Percentiles rank a stretch among this genome's conserved stretches.
These are phyloP conservation scores for Geotrichum citri-aurantii DNA, from an alignment of 1,139 yeast genomes.

Conservation along the genomic window DNA sequence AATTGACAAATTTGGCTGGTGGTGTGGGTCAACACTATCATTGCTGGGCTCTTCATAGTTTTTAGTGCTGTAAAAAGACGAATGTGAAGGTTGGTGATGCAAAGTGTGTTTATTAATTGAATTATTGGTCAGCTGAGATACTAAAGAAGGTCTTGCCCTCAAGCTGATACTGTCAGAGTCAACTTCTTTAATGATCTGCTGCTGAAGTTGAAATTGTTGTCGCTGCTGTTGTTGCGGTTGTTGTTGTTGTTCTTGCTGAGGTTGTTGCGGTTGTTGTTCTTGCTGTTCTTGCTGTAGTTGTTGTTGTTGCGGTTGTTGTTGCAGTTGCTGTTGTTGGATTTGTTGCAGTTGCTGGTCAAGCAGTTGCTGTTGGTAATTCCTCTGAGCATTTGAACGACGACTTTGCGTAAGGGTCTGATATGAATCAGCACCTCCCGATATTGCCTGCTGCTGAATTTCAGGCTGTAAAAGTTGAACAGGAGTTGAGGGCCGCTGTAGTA, in stretches of 20 bases:
- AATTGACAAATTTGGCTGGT: neutral
- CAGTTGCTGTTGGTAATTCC: constrained; percentile 15
- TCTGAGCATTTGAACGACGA: constrained; percentile 15
- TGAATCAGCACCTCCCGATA: constrained; percentile 8
- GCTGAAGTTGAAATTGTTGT: neutral
- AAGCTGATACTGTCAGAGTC: neutral
- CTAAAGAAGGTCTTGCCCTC: neutral
- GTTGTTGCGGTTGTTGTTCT: neutral
- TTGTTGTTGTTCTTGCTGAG: neutral
- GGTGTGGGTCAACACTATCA: neutral
- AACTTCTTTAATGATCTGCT: neutral
- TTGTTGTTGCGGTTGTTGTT: constrained; percentile 9
- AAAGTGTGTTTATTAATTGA: constrained; percentile 13
- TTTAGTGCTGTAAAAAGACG: constrained; percentile 3
- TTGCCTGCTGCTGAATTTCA: neutral
- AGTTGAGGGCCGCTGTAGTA: neutral
- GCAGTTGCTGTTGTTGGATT: constrained; percentile 14
- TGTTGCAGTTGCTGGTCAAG: constrained; percentile 17
- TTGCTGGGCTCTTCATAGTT: neutral
- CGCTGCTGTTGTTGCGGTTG: neutral
- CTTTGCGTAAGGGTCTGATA: constrained; percentile 17
- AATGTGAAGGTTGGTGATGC: constrained; percentile 11
- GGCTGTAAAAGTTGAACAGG: neutral
- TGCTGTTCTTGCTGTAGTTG: neutral
- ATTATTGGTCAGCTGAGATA: neutral